phyloP scores from a whole-genome alignment of 805 yeast genomes.

The Metschnikowia similis region DNA sequence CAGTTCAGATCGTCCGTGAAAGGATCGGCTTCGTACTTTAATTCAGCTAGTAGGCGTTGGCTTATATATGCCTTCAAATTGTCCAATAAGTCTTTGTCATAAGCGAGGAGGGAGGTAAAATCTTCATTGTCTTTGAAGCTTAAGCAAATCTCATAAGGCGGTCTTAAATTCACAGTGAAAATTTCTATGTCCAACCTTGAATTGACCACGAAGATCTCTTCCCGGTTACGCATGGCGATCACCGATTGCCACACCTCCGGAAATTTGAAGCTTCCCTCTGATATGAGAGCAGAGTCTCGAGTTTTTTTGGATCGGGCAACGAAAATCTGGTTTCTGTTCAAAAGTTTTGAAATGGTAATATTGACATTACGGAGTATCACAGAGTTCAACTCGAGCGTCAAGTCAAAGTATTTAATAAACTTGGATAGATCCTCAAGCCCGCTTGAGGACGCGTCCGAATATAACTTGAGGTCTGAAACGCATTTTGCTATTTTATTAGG shows the following conservation, averaged over 20 bases:
- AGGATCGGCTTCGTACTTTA: constrained; percentile 10
- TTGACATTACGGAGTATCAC: constrained; percentile 26
- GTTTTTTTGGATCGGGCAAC: constrained; percentile 22
- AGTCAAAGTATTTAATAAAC: constrained; percentile 17
- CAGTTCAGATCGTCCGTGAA: not conserved
- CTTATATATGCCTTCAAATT: constrained; percentile 27
- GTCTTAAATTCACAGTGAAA: constrained; percentile 18
- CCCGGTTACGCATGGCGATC: constrained; percentile 9
- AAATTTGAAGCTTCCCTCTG: constrained; percentile 5
- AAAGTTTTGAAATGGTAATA: constrained; percentile 30
- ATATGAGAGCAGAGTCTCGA: constrained; percentile 1
- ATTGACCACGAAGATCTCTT: constrained; percentile 34
- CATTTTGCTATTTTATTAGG: constrained; percentile 19
- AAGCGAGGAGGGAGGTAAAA: constrained; percentile 24
- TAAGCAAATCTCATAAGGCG: constrained; percentile 15
- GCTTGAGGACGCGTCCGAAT: constrained; percentile 11
- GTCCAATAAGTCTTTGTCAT: constrained; percentile 23
- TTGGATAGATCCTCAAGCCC: constrained; percentile 15
- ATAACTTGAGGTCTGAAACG: constrained; percentile 15
- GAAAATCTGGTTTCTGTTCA: constrained; percentile 31
- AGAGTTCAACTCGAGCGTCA: constrained; percentile 34
- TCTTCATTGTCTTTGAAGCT: constrained; percentile 30
- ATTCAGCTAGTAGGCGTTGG: constrained; percentile 14
- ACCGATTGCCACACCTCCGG: constrained; percentile 14
- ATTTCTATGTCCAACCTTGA: constrained; percentile 22